phyloP scores from a whole-genome alignment of 768 basidiomycete species.

The Podaxis sp. region DNA sequence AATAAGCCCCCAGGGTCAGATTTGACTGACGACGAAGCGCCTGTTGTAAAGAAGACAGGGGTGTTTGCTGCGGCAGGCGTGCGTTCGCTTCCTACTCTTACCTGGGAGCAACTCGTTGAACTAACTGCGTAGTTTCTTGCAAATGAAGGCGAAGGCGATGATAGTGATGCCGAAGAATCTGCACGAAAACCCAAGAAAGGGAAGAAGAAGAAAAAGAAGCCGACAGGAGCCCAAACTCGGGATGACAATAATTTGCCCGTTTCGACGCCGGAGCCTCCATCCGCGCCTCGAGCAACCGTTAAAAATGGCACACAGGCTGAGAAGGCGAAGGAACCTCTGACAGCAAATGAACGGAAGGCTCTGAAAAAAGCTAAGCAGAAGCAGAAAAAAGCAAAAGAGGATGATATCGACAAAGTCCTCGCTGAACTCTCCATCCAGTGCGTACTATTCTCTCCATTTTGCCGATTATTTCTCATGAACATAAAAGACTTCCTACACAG shows the following conservation, averaged over 20 bases:
- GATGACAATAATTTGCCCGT: neutral
- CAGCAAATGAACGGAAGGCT: constrained; percentile 48
- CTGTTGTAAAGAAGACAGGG: neutral
- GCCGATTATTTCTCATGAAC: neutral
- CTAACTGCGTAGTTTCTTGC: neutral
- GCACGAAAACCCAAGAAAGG: constrained; percentile 17
- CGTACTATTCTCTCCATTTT: constrained; percentile 14
- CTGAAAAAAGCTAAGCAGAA: constrained; percentile 63
- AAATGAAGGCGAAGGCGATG: neutral
- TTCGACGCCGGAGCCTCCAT: constrained; percentile 1
- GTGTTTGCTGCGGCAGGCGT: constrained; percentile 1
- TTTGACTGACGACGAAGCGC: constrained; percentile 36
- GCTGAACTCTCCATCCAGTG: constrained; percentile 82
- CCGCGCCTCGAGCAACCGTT: neutral
- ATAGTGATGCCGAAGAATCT: neutral
- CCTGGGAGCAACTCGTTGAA: neutral
- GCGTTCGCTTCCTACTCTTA: neutral
- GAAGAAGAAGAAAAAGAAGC: constrained; percentile 42
- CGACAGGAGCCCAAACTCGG: constrained; percentile 1
- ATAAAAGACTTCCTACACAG: constrained; percentile 47
- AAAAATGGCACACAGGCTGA: constrained; percentile 5
- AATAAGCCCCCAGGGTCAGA: neutral
- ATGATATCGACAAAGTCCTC: constrained; percentile 82
- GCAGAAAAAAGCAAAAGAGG: constrained; percentile 58
- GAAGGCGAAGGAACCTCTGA: constrained; percentile 12